Conservation (phyloP, 2,329 filamentous ascomycete species). For the Epichloe aotearoae region DNA sequence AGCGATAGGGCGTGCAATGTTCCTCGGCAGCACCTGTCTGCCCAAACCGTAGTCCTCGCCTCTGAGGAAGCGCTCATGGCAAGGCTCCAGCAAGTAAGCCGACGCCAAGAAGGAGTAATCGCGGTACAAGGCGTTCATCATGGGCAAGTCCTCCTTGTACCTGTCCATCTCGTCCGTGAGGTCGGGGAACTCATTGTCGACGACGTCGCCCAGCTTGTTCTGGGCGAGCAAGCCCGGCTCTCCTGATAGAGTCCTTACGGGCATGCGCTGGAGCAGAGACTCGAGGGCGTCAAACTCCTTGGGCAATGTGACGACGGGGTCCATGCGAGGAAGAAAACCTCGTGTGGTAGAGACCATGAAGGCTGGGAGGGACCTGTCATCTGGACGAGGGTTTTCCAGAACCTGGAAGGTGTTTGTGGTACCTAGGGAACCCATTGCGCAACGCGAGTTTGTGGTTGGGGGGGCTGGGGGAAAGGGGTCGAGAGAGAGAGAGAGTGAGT, state of each 20-base stretch:
- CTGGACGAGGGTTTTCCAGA: slow-evolving; percentile 47
- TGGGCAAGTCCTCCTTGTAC: slow-evolving; percentile 57
- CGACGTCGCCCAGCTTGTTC: slow-evolving; percentile 60
- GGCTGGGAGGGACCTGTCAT: slow-evolving; percentile 51
- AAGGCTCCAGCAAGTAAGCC: slow-evolving; percentile 83
- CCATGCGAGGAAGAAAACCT: slow-evolving; percentile 59
- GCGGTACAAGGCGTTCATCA: slow-evolving; percentile 77
- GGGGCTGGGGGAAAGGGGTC: not conserved
- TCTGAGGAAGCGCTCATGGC: slow-evolving; percentile 60
- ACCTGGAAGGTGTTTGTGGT: slow-evolving; percentile 37
- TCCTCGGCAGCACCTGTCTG: slow-evolving; percentile 56
- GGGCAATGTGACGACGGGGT: slow-evolving; percentile 52
- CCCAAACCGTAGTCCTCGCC: slow-evolving; percentile 69
- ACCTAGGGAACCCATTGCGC: slow-evolving; percentile 29
- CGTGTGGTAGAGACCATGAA: slow-evolving; percentile 69
- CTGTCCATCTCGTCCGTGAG: slow-evolving; percentile 60
- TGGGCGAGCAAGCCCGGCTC: slow-evolving; percentile 64
- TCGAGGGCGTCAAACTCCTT: slow-evolving; percentile 60
- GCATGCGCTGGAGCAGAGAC: slow-evolving; percentile 61
- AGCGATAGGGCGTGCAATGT: slow-evolving; percentile 69
- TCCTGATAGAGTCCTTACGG: slow-evolving; percentile 62
- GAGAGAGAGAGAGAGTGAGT: not conserved
- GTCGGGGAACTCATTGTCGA: slow-evolving; percentile 63
- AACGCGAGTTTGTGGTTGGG: not conserved
- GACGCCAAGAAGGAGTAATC: slow-evolving; percentile 89